Evolutionary conservation across 1,139 yeast species (phyloP).

Genomic region (Lodderomyces theae): DNA sequence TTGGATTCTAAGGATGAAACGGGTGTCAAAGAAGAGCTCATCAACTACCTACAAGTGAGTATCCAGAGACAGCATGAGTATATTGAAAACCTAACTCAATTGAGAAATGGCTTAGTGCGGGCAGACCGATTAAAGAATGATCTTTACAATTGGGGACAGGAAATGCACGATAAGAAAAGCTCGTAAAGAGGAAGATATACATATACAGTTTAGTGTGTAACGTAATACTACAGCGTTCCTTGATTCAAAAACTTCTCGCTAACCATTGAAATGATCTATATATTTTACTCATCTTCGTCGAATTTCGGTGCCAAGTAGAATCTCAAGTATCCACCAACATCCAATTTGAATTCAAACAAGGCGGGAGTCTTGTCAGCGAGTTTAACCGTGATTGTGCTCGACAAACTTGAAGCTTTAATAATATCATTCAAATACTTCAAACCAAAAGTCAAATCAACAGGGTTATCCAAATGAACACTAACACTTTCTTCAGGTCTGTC

Average conservation of each 20-base stretch:
- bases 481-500: constrained; percentile 77
- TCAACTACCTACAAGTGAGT: constrained; percentile 46
- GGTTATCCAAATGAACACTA: constrained; percentile 75
- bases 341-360: constrained; percentile 85
- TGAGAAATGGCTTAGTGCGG: constrained; percentile 72
- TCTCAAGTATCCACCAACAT: constrained; percentile 85
- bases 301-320: constrained; percentile 97
- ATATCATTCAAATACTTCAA: constrained; percentile 87
- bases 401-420: constrained; percentile 82
- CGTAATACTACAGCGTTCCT: no score
- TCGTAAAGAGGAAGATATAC: background rate
- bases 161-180: constrained; percentile 66
- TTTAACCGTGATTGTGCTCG: constrained; percentile 75
- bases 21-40: constrained; percentile 38
- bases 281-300: constrained; percentile 71
- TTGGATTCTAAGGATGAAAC: constrained; percentile 25
- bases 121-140: constrained; percentile 73
- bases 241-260: no score
- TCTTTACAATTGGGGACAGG: constrained; percentile 79
- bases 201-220: no score
- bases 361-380: constrained; percentile 93
- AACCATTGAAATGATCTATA: no score
- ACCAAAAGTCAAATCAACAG: constrained; percentile 88
- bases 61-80: constrained; percentile 90
- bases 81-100: constrained; percentile 67